Evolutionary conservation across 2,329 filamentous ascomycete species (phyloP).

Genomic region (Colletotrichum coccodes): DNA sequence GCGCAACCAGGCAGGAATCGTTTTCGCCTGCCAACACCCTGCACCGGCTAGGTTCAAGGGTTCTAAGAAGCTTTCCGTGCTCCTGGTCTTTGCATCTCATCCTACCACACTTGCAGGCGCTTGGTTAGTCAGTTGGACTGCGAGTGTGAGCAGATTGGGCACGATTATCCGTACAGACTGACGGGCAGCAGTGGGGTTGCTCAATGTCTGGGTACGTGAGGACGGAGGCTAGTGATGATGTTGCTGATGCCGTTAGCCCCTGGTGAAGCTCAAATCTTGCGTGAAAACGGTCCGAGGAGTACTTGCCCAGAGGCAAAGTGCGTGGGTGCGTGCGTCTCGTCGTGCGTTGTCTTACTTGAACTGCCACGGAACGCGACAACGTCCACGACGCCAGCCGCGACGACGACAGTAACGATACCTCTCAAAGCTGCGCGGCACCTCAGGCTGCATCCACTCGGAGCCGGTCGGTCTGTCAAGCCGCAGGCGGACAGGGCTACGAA

Average conservation of each 20-base stretch:
- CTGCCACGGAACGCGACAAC: slow-evolving; percentile 6
- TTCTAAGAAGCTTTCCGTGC: slow-evolving; percentile 29
- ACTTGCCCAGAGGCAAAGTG: slow-evolving; percentile 1
- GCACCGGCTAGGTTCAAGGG: slow-evolving; percentile 26
- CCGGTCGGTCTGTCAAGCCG: background rate
- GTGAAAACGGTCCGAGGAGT: background rate
- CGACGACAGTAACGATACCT: background rate
- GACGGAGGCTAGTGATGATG: background rate
- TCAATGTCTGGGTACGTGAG: background rate
- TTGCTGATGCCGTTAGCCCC: background rate
- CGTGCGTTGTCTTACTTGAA: slow-evolving; percentile 8
- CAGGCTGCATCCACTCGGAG: background rate
- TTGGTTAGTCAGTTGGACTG: slow-evolving; percentile 22
- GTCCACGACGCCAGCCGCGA: slow-evolving; percentile 2
- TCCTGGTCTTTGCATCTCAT: slow-evolving; percentile 28
- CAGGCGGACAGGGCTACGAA: background rate
- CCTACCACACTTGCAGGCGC: slow-evolving; percentile 26
- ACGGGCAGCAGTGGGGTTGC: background rate
- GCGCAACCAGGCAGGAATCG: background rate
- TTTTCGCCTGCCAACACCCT: slow-evolving; percentile 9
- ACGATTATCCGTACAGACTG: slow-evolving; percentile 2
- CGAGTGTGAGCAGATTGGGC: slow-evolving; percentile 7
- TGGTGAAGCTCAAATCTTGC: background rate
- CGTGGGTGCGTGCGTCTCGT: slow-evolving; percentile 20
- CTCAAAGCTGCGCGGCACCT: background rate